These are phyloP conservation scores for Scalesia atractyloides DNA, from an alignment of 129 eudicot species.

Conservation along the genomic window DNA sequence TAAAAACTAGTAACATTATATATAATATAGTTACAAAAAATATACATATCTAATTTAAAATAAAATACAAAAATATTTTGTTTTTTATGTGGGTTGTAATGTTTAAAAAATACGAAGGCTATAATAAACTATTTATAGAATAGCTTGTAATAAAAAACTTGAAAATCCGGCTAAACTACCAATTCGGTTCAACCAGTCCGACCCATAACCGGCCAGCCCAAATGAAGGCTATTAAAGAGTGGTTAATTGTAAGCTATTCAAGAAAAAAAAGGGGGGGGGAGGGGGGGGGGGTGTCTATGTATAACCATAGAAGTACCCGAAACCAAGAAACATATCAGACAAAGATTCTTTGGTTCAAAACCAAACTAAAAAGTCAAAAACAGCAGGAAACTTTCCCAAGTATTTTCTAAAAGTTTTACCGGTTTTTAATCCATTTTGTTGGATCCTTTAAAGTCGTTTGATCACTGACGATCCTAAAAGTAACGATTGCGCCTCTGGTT, in stretches of 20 bases:
- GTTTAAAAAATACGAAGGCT: no score
- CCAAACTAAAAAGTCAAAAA: slow-evolving; percentile 13
- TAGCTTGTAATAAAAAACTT: no score
- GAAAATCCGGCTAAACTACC: no score
- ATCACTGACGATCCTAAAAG: not conserved
- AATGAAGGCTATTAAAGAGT: no score
- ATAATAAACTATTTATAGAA: no score
- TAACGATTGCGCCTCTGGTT: slow-evolving; percentile 16
- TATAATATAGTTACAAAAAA: no score
- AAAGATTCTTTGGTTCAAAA: slow-evolving; percentile 9
- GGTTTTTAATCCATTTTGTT: not conserved
- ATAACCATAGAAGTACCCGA: not conserved
- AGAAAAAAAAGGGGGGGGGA: not conserved
- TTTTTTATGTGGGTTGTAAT: no score
- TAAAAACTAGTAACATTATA: no score
- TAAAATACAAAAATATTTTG: no score
- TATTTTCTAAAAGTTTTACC: slow-evolving; percentile 1
- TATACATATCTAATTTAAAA: no score
- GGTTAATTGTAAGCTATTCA: slow-evolving; percentile 18
- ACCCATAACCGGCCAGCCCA: no score
- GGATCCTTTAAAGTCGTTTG: slow-evolving; percentile 14
- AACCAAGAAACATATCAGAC: slow-evolving; percentile 13
- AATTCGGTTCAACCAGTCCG: no score
- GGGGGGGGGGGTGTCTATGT: not conserved
- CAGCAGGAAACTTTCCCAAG: not conserved